These are phyloP conservation scores for Talaromyces atroroseus DNA, from an alignment of 2,329 filamentous ascomycete species.

Conservation along the genomic window DNA sequence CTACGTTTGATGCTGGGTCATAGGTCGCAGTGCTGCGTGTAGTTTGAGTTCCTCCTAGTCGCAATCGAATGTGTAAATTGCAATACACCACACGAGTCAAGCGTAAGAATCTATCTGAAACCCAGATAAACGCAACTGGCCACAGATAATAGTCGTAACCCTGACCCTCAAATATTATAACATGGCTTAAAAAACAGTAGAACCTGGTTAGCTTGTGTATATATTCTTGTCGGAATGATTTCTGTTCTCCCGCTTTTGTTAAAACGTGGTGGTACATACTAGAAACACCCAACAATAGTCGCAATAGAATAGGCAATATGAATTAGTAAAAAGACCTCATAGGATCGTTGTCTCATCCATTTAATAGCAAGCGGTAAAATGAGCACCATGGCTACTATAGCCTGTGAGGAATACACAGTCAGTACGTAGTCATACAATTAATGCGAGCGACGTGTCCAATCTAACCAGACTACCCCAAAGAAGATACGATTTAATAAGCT, in stretches of 20 bases:
- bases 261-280: constrained; percentile 29
- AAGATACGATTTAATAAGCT: constrained; percentile 5
- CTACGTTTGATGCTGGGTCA: constrained; percentile 39
- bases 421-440: not conserved
- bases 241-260: not conserved
- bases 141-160: constrained; percentile 50
- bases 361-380: constrained; percentile 43
- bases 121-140: constrained; percentile 46
- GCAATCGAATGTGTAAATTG: constrained; percentile 33
- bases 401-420: constrained; percentile 13
- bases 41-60: constrained; percentile 16
- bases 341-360: constrained; percentile 41
- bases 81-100: constrained; percentile 40
- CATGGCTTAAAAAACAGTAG: constrained; percentile 41
- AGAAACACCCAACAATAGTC: constrained; percentile 41
- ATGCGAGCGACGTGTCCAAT: not conserved
- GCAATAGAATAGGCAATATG: constrained; percentile 35
- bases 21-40: constrained; percentile 41
- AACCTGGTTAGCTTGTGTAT: not conserved
- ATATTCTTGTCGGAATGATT: too few species aligned
- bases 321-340: constrained; percentile 37
- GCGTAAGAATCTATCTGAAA: constrained; percentile 43
- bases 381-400: constrained; percentile 32
- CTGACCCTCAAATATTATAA: constrained; percentile 40
- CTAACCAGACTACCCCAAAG: constrained; percentile 21